These are phyloP conservation scores for Entrophospora sp. DNA, from an alignment of 192 early-diverging fungal genomes.

Conservation along the genomic window DNA sequence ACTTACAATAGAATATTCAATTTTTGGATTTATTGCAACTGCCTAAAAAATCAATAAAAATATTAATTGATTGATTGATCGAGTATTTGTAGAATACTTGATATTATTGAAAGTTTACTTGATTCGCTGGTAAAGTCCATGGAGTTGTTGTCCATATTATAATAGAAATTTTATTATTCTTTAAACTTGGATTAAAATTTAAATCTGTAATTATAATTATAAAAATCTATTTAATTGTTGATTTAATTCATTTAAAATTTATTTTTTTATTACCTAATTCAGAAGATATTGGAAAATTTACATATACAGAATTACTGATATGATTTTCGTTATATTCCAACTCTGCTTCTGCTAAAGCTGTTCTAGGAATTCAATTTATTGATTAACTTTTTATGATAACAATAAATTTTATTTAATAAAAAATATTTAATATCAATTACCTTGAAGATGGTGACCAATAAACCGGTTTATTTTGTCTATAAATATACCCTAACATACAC, in stretches of 20 bases:
- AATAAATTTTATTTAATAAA: background rate
- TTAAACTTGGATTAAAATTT: slow-evolving; percentile 6
- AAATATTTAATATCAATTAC: slow-evolving; percentile 4
- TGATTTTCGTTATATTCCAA: slow-evolving; percentile 74
- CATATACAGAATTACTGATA: slow-evolving; percentile 59
- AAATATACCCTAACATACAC: slow-evolving; percentile 60
- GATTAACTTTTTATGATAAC: slow-evolving; percentile 6
- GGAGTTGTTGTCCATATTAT: slow-evolving; percentile 78
- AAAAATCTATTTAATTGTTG: no score
- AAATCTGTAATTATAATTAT: background rate
- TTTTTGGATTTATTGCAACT: slow-evolving; percentile 55
- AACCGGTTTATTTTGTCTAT: slow-evolving; percentile 70
- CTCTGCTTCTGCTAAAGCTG: slow-evolving; percentile 74
- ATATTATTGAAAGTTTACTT: no score
- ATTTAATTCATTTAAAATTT: no score
- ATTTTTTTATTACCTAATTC: no score
- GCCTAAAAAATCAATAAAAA: no score
- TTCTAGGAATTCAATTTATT: slow-evolving; percentile 40
- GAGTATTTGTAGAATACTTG: no score
- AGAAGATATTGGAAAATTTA: slow-evolving; percentile 52
- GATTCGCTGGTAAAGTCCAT: slow-evolving; percentile 74
- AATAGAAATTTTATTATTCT: slow-evolving; percentile 24
- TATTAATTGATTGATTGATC: no score
- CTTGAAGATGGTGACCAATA: slow-evolving; percentile 79
- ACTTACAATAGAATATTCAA: slow-evolving; percentile 48